Base-by-base conservation (phyloP, 208 protist species). In the Acanthamoeba divionensis region DNA sequence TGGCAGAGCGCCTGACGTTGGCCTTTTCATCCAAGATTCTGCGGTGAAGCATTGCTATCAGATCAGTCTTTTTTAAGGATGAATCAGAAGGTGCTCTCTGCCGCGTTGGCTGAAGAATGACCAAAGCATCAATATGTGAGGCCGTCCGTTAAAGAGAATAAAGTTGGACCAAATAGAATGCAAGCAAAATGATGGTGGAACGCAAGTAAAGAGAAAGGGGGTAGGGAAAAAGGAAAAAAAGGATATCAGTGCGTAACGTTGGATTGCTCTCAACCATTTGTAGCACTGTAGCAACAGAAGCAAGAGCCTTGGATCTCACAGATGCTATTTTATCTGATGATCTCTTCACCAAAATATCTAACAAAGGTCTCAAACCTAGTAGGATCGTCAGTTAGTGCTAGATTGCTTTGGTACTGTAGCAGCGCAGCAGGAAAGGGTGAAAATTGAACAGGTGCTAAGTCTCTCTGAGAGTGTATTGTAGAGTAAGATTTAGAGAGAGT, bases 11-110 rank as follows among this genome's bases (percentile, higher is more conserved):
- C 6, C 77, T 33, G 54, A 87, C 77, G 7, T 33, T 87, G 24
- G 54, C 48, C 77, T 87, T 87, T 26, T 87, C 77, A 44, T 87
- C 77, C 3, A 87, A n/a, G 26, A 67, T 67, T 9, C 77, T 15
- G 9, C 77, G 77, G 18, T 87, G 48, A 18, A 87, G 77, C 77
- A 87, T 24, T 4, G 48, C 41, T 9, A 87, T 18, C n/a, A 87
- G 55, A 31, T 87, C 52, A 36, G 52, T 87, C 36, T 87, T 87
- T 52, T 44, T 44, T 45, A 6, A 5, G 5, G 36, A 41, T 41
- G 36, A 41, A 41, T 41, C 5, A 41, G 36, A 41, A 5, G 36
- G 36, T 41, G 1, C 36, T 5, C 36, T 41, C 36, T 41, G 36
- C 1, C 36, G 1, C 5, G 36, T 41, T 41, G 36, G 5, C 36